These are phyloP conservation scores for Crucibulum laeve DNA, from an alignment of 768 basidiomycete species.

Conservation along the genomic window DNA sequence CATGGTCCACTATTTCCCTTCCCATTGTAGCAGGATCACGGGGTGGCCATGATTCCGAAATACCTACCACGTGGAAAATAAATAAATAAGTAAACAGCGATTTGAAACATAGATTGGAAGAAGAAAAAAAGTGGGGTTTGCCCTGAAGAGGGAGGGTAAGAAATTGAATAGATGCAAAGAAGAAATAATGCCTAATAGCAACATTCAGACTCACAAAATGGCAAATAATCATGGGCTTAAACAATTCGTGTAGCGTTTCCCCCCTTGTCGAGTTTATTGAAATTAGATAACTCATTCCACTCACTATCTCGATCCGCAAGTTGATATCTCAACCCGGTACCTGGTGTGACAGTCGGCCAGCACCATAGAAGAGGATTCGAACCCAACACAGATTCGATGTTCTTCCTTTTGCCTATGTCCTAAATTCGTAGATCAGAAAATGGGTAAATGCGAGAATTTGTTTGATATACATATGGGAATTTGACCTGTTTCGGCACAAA, in stretches of 20 bases:
- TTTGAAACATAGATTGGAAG: slow-evolving; percentile 3
- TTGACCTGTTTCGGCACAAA: slow-evolving; percentile 52
- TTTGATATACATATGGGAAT: slow-evolving; percentile 84
- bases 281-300: slow-evolving; percentile 47
- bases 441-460: not conserved
- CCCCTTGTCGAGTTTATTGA: slow-evolving; percentile 7
- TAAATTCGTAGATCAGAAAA: slow-evolving; percentile 25
- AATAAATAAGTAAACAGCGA: slow-evolving; percentile 3
- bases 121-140: slow-evolving; percentile 2
- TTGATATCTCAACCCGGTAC: slow-evolving; percentile 75
- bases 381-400: slow-evolving; percentile 78
- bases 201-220: too few relatives aligned
- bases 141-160: too few relatives aligned
- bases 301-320: slow-evolving; percentile 71
- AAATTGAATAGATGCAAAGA: too few relatives aligned
- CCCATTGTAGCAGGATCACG: slow-evolving; percentile 49
- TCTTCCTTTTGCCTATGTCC: slow-evolving; percentile 75
- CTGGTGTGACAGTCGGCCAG: slow-evolving; percentile 64
- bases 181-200: too few relatives aligned
- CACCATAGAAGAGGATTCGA: slow-evolving; percentile 76
- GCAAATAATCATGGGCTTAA: slow-evolving; percentile 13
- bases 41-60: slow-evolving; percentile 61
- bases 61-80: slow-evolving; percentile 17
- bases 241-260: slow-evolving; percentile 15
- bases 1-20: slow-evolving; percentile 21